Evolutionary conservation across 192 early-diverging fungal genomes (phyloP), one percentile per base, ranked within the genome.

Genomic region (Gaertneriomyces semiglobifer): DNA sequence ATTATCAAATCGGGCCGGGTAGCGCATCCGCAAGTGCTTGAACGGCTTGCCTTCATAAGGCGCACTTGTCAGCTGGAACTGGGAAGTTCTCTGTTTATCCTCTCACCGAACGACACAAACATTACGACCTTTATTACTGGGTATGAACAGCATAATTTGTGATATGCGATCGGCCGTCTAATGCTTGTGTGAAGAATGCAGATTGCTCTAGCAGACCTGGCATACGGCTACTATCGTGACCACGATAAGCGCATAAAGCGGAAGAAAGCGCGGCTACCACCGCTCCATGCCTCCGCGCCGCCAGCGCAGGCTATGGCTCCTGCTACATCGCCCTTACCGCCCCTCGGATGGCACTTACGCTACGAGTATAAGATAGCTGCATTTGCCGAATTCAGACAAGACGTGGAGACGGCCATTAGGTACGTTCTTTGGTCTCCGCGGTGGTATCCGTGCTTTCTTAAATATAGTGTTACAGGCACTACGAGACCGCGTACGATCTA

Each of bases 341-440:
- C 75, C 0, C 25, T 53, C 43, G 93, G 91, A 6, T 94, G 92
- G 92, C 74, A 82, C 57, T 62, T 88, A 2, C 81, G 92, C 11
- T 93, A 94, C 65, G 90, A 94, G 57, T 91, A 79, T 56, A 94
- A 94, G 61, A 41, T 79, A 25, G 83, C 45, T 16, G 77, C 81
- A 20, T 79, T 84, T 69, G 76, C 79, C 4, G 83, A 85, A 63
- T 82, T 84, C 53, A 60, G 79, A 40, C 77, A 81, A 54, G 82
- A 85, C 45, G 62, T 81, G 50, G 83, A 85, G 12, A 62, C 60
- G 16, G 77, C 78, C 9, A 74, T 74, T 0, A 77, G 66, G 81
- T 81, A 70, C 7, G 63, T 12, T 6, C 0, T 70, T 14, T n/a
- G 0, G 41, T 45, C 4, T 53, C 44, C 45, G 42, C 4, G 43